These are phyloP conservation scores for Nannizzia gypsea DNA, from an alignment of 2,329 filamentous ascomycete species.

Conservation along the genomic window DNA sequence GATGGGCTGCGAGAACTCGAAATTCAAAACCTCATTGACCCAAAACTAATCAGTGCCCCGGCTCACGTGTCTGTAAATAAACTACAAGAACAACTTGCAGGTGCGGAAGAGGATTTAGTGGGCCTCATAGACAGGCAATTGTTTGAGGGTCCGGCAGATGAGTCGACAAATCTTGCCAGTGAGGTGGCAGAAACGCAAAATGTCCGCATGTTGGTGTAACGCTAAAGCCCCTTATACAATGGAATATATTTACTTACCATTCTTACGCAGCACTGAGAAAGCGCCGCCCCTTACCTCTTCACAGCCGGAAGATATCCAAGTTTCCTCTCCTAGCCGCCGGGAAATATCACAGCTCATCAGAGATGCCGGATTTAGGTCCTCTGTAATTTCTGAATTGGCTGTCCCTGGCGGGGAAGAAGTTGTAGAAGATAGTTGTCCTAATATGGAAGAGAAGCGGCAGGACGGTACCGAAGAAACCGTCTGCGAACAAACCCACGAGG, in stretches of 20 bases:
- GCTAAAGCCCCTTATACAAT: not conserved
- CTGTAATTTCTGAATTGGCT: slow-evolving; percentile 30
- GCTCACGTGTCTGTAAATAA: not conserved
- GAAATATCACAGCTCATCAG: slow-evolving; percentile 38
- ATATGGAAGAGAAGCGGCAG: not conserved
- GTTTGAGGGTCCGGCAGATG: slow-evolving; percentile 16
- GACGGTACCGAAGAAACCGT: not conserved
- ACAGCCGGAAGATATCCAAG: slow-evolving; percentile 13
- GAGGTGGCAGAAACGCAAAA: slow-evolving; percentile 22
- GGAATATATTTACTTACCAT: not conserved
- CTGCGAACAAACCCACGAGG: not conserved
- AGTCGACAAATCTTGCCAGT: slow-evolving; percentile 16
- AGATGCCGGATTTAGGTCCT: slow-evolving; percentile 39
- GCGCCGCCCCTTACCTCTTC: slow-evolving; percentile 5
- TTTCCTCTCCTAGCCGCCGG: slow-evolving; percentile 26
- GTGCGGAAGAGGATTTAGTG: slow-evolving; percentile 8
- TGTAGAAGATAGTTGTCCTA: not conserved
- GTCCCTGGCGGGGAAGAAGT: not conserved
- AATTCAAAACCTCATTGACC: slow-evolving; percentile 55
- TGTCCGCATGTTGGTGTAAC: slow-evolving; percentile 29
- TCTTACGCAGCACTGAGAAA: not conserved
- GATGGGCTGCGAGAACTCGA: slow-evolving; percentile 50
- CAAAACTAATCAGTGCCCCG: slow-evolving; percentile 48
- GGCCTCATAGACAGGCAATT: not conserved
- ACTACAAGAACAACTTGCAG: not conserved